These are phyloP conservation scores for Daldinia sp. DNA, from an alignment of 2,329 filamentous ascomycete genomes.

Conservation along the genomic window DNA sequence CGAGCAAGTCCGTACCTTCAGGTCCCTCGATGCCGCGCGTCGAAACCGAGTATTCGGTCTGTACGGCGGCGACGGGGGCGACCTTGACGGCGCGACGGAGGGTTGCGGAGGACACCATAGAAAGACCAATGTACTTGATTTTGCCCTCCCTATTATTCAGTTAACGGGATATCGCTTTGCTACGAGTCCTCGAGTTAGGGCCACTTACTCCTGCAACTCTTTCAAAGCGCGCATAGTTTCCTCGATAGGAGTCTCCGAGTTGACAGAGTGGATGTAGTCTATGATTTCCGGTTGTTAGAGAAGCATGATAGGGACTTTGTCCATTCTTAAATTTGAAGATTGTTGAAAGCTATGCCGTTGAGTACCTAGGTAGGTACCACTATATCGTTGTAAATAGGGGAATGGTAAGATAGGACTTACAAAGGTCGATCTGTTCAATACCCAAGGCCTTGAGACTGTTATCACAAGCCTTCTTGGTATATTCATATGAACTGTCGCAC, in stretches of 20 bases:
- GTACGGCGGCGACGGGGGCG: slow-evolving; percentile 63
- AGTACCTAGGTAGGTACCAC: background rate
- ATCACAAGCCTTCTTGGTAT: slow-evolving; percentile 57
- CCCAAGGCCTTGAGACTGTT: slow-evolving; percentile 57
- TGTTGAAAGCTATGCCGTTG: background rate
- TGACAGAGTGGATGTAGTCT: slow-evolving; percentile 58
- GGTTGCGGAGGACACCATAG: slow-evolving; percentile 61
- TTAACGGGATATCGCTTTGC: background rate
- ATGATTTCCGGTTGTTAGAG: background rate
- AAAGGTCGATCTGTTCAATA: slow-evolving; percentile 60
- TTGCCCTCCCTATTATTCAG: slow-evolving; percentile 60
- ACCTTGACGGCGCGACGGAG: slow-evolving; percentile 63
- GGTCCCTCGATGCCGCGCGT: slow-evolving; percentile 60
- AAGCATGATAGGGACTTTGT: no score
- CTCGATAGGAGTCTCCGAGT: slow-evolving; percentile 60
- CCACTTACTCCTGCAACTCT: slow-evolving; percentile 54
- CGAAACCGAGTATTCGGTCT: slow-evolving; percentile 66
- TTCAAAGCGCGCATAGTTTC: slow-evolving; percentile 59
- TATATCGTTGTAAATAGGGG: background rate
- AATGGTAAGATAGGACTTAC: slow-evolving; percentile 23
- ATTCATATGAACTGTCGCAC: slow-evolving; percentile 55
- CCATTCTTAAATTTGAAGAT: background rate
- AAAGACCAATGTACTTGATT: slow-evolving; percentile 65
- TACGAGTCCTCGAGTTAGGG: background rate
- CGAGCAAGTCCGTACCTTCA: slow-evolving; percentile 54